Evolutionary conservation across 345 rosid genomes (phyloP).

Genomic region (Salix viminalis): DNA sequence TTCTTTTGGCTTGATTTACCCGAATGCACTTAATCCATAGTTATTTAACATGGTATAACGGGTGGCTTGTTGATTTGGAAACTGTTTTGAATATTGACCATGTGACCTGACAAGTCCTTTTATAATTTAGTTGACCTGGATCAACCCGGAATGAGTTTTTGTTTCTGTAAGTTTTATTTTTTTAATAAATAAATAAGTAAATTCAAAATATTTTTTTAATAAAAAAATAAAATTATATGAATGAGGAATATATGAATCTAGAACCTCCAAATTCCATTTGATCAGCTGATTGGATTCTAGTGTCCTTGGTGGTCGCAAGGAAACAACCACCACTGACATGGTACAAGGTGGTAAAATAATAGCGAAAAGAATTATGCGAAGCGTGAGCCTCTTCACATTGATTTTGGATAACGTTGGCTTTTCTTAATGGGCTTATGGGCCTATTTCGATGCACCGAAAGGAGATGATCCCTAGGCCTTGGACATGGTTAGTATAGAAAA

Average conservation of each 20-base stretch:
- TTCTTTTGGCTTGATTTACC: no score
- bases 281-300: conserved; percentile 6
- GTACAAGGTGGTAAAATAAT: conserved; percentile 13
- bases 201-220: no score
- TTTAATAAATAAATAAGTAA: no score
- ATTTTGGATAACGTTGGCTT: neutral
- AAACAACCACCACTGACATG: conserved; percentile 18
- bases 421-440: conserved; percentile 2
- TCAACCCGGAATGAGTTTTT: no score
- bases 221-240: neutral
- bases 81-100: no score
- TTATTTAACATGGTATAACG: no score
- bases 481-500: conserved; percentile 25
- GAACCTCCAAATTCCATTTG: conserved; percentile 1
- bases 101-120: no score
- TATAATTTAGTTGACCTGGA: no score
- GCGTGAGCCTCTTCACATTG: neutral
- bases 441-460: conserved; percentile 21
- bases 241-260: conserved; percentile 18
- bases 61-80: no score
- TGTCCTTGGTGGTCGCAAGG: neutral
- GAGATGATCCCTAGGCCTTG: conserved; percentile 23
- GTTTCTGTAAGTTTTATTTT: no score
- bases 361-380: neutral
- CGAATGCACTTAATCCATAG: no score